A percentile compares a stretch with the other conserved stretches of the same genome.
phyloP scores from a whole-genome alignment of 176 grass and related monocot species.

The Hyparrhenia diplandra region DNA sequence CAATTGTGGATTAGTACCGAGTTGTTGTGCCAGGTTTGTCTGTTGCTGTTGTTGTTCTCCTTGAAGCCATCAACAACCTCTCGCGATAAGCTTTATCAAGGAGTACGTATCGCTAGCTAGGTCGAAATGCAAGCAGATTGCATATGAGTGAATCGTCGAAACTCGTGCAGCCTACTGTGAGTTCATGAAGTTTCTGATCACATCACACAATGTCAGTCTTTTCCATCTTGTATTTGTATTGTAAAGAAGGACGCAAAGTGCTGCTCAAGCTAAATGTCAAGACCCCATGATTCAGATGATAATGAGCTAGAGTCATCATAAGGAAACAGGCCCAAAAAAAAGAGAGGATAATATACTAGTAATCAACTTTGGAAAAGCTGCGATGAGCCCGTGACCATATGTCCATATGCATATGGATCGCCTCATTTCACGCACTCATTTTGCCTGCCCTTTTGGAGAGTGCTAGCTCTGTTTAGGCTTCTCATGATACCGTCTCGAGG shows the following conservation, averaged over 20 bases:
- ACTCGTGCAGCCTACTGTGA: background rate
- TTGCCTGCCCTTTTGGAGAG: constrained; percentile 27
- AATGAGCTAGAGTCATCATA: constrained; percentile 3
- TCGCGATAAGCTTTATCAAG: background rate
- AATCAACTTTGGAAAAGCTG: constrained; percentile 31
- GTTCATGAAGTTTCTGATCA: background rate
- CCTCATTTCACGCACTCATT: constrained; percentile 41
- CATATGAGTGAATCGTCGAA: background rate
- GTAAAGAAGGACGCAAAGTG: background rate
- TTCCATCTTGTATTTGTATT: background rate
- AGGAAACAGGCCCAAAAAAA: background rate
- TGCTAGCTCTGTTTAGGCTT: background rate
- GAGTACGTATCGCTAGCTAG: too few relatives aligned
- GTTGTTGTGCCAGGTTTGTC: constrained; percentile 32
- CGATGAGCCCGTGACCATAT: background rate
- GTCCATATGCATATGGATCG: constrained; percentile 38
- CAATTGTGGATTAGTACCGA: background rate
- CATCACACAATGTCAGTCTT: background rate
- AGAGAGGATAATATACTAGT: background rate
- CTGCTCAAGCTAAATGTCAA: constrained; percentile 1
- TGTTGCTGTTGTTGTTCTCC: constrained; percentile 29
- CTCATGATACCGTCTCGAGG: constrained; percentile 18
- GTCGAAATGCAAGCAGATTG: background rate
- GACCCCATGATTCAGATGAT: constrained; percentile 13
- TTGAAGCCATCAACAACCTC: background rate